Evolutionary conservation across 1,139 yeast genomes (phyloP), one percentile per base, ranked within the genome.

Genomic region (Geotrichum restrictum): DNA sequence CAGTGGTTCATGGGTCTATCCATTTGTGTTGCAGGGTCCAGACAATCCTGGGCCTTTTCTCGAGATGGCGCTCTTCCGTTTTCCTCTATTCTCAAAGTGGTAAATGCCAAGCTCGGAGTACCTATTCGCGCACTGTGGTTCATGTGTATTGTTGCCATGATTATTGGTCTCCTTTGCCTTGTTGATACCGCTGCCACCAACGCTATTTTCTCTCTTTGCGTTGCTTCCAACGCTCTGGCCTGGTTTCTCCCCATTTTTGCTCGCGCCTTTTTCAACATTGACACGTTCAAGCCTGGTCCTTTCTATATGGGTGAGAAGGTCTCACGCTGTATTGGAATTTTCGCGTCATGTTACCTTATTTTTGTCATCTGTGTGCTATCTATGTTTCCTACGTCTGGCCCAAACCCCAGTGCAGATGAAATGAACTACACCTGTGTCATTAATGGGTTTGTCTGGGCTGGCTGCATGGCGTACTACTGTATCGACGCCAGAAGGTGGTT

Each of bases 41-140:
- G 96, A 72, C 82, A 88, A 34, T 85, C 91, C 0, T 88, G 82
- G 72, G 88, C 95, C 13, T 83, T 88, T 69, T 88, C 95, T 50
- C 80, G 97, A 69, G 97, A 88, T 66, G 89, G 86, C 45, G 96
- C 94, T 0, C 71, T 88, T 46, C 96, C 96, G 0, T 81, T 76
- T 60, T 79, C 83, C 11, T 57, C 62, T 57, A 57, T 56, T 48
- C 74, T 82, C 57, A 80, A 80, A 61, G 76, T 71, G 47, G 83
- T 83, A 53, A 73, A 82, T 64, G 72, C 74, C 50, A 74, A 64
- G 57, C 67, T 78, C 19, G 73, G 76, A 27, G 83, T 80, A 27
- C 88, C 88, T 14, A 65, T 81, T 47, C 73, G 81, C 59, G 86
- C 88, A 1, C 78, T 82, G n/a, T 66, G 75, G 57, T 78, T 78